Conservation (phyloP, 768 basidiomycete genomes). For the Tremella mesenterica region DNA sequence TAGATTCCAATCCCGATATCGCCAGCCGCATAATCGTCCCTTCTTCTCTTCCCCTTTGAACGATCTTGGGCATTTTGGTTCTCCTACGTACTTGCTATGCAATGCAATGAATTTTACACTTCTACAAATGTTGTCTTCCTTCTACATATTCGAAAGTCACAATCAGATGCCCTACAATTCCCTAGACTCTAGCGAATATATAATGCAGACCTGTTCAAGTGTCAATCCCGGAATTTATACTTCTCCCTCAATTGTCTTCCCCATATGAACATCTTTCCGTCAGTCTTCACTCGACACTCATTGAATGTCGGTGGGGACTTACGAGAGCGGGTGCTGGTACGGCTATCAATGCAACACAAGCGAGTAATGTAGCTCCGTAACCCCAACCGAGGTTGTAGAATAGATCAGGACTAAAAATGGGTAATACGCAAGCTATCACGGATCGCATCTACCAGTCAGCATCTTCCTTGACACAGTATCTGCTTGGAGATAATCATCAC, state of each 20-base stretch:
- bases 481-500: not conserved
- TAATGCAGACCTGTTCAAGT: conserved; percentile 4
- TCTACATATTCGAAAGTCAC: no score
- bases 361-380: conserved; percentile 34
- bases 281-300: not conserved
- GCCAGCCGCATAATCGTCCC: no score
- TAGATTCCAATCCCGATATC: no score
- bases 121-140: not conserved
- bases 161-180: not conserved
- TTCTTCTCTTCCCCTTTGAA: no score
- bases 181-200: no score
- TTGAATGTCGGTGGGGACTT: conserved; percentile 3
- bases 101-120: not conserved
- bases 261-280: conserved; percentile 20
- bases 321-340: conserved; percentile 36
- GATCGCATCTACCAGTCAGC: conserved; percentile 20
- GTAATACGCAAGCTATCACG: conserved; percentile 27
- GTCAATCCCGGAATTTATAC: conserved; percentile 21
- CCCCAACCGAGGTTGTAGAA: conserved; percentile 37
- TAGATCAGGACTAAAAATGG: conserved; percentile 29
- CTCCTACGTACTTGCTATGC: not conserved
- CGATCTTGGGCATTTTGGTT: not conserved
- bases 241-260: conserved; percentile 13
- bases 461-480: no score
- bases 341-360: conserved; percentile 22